These are phyloP conservation scores for Syncephalastrum sp. DNA, from an alignment of 371 early-diverging fungal species.

Conservation along the genomic window DNA sequence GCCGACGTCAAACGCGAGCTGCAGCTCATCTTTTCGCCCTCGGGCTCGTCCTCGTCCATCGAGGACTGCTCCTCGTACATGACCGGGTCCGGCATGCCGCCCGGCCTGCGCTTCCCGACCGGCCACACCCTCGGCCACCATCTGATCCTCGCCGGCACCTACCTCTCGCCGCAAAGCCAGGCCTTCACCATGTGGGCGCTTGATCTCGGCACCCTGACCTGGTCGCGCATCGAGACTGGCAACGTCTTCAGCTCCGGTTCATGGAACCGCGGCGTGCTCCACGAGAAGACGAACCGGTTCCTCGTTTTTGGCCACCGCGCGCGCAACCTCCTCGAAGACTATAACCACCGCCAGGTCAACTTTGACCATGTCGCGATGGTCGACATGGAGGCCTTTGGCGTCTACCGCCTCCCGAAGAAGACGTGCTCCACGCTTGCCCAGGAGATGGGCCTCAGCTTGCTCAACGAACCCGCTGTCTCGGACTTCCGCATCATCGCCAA, in stretches of 20 bases:
- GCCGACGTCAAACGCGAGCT: slow-evolving; percentile 71
- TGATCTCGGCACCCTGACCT: slow-evolving; percentile 59
- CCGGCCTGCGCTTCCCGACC: slow-evolving; percentile 81
- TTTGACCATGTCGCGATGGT: slow-evolving; percentile 59
- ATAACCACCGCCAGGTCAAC: slow-evolving; percentile 66
- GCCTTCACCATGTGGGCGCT: slow-evolving; percentile 76
- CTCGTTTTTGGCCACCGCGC: slow-evolving; percentile 69
- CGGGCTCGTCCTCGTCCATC: slow-evolving; percentile 24
- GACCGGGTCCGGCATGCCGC: slow-evolving; percentile 60
- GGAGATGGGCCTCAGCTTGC: slow-evolving; percentile 54
- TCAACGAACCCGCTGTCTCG: slow-evolving; percentile 54
- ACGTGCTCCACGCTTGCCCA: slow-evolving; percentile 37
- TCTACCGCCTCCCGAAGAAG: slow-evolving; percentile 39
- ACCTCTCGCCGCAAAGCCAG: slow-evolving; percentile 59
- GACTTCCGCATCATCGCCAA: slow-evolving; percentile 55
- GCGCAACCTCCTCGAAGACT: slow-evolving; percentile 66
- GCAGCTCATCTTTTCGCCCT: slow-evolving; percentile 59
- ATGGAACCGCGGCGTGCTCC: slow-evolving; percentile 78
- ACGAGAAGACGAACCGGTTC: slow-evolving; percentile 54
- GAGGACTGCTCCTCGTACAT: slow-evolving; percentile 62
- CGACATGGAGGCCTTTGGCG: slow-evolving; percentile 63
- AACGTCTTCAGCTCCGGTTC: slow-evolving; percentile 63
- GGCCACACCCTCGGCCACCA: slow-evolving; percentile 69
- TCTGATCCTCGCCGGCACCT: slow-evolving; percentile 73
- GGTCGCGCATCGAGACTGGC: slow-evolving; percentile 72